Evolutionary conservation across 495 filamentous ascomycete species (phyloP), one percentile per base, ranked within the genome.

Genomic region (Chaetomium fimeti): DNA sequence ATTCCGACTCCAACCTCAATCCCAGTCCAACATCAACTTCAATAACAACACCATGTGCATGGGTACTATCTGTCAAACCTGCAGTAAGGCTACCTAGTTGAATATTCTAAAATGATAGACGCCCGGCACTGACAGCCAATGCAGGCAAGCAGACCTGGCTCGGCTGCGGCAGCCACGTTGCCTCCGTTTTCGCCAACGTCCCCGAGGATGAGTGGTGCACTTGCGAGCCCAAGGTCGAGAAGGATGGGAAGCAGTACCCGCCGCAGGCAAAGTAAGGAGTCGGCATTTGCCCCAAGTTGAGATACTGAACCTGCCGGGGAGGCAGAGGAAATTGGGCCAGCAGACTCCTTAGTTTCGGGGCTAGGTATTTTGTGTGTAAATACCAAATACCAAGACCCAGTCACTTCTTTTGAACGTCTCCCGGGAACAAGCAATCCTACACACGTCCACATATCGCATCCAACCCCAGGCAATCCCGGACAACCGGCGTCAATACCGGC

Each of bases 151-250:
- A 80, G 71, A 76, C 84, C 56, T 90, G 87, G 87, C 84, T 80
- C 72, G 87, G 87, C 67, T 90, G 87, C 78, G 87, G 87, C 52
- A 73, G 43, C 68, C 87, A 90, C 67, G 79, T 90, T 58, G 81
- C 87, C 27, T 74, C 74, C 0, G 87, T 88, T n/a, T 82, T 90
- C 71, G 79, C 84, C 63, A 67, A 75, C 15, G 72, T 88, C 13
- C 79, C 85, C 28, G 77, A 84, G 61, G 70, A 75, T 18, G 71
- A 88, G 48, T 81, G 87, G 76, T 90, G 87, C 75, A 77, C 79
- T 2, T 90, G 87, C 67, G 72, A 77, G 43, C 86, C 86, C 43
- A 82, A 81, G 74, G 79, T 86, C 16, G 81, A 83, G 70, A 75
- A 77, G 45, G 77, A 82, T 24, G 87, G 86, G n/a, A 84, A 84